Evolutionary conservation across 1,139 yeast species (phyloP).

Genomic region (Pichia inconspicua): DNA sequence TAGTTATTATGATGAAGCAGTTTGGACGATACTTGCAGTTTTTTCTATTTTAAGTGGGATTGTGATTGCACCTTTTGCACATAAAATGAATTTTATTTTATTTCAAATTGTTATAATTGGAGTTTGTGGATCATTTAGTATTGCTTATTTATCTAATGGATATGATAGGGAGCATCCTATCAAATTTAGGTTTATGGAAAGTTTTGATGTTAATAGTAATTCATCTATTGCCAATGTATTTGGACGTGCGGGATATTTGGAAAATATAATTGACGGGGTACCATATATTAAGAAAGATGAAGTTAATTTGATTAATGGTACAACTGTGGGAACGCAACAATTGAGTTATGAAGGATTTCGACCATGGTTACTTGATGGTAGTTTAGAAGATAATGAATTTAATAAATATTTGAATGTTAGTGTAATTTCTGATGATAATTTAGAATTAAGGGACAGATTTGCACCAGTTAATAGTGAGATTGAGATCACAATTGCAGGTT

Average conservation of each 20-base stretch:
- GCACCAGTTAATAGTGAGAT: constrained; percentile 64
- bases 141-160: constrained; percentile 35
- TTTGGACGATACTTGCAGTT: constrained; percentile 38
- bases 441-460: constrained; percentile 38
- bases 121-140: neutral
- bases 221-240: constrained; percentile 33
- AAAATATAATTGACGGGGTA: constrained; percentile 42
- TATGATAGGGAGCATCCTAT: constrained; percentile 55
- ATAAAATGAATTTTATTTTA: constrained; percentile 51
- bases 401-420: constrained; percentile 42
- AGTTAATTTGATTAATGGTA: constrained; percentile 31
- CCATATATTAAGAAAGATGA: constrained; percentile 43
- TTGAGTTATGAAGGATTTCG: constrained; percentile 47
- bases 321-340: constrained; percentile 39
- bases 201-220: constrained; percentile 34
- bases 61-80: constrained; percentile 64
- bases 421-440: constrained; percentile 42
- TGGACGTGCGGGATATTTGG: constrained; percentile 45
- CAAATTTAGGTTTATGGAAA: constrained; percentile 62
- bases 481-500: constrained; percentile 48
- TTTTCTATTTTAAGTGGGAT: constrained; percentile 40
- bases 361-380: constrained; percentile 47
- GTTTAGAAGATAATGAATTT: constrained; percentile 28
- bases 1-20: constrained; percentile 34
- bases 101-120: constrained; percentile 37